phyloP scores from a whole-genome alignment of 768 basidiomycete species.

The Lepiota brunneoincarnata region DNA sequence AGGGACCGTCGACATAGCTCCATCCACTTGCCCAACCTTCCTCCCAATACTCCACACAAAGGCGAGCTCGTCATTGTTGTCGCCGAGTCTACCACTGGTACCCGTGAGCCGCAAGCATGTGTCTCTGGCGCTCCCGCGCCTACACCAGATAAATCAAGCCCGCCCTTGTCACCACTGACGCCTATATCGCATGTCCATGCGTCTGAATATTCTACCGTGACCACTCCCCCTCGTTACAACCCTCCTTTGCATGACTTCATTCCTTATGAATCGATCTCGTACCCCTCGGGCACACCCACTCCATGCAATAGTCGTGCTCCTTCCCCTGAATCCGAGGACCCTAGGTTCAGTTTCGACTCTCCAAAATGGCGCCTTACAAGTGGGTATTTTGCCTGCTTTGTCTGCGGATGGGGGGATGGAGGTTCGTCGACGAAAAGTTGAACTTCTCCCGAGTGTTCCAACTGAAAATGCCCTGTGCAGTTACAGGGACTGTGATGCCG shows the following conservation, averaged over 20 bases:
- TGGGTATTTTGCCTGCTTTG: conserved; percentile 42
- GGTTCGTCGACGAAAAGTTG: conserved; percentile 19
- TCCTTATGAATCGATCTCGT: conserved; percentile 16
- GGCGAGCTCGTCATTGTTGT: too few species aligned
- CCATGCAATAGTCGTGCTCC: neutral
- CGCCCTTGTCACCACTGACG: neutral
- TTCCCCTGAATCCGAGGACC: neutral
- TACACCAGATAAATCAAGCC: conserved; percentile 9
- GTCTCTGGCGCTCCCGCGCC: neutral
- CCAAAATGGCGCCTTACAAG: conserved; percentile 40
- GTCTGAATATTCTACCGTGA: conserved; percentile 29
- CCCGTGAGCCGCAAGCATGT: too few species aligned
- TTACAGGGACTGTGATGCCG: conserved; percentile 56
- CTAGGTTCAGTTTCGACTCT: conserved; percentile 18
- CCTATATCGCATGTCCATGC: conserved; percentile 29
- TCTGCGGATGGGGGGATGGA: conserved; percentile 56
- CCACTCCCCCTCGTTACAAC: conserved; percentile 27
- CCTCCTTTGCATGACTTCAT: conserved; percentile 14
- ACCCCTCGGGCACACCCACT: conserved; percentile 8
- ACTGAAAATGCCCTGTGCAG: conserved; percentile 24
- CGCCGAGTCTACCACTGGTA: too few species aligned
- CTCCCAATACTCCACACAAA: too few species aligned
- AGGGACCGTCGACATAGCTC: too few species aligned
- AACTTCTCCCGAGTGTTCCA: neutral
- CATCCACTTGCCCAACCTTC: too few species aligned